Base-by-base conservation (phyloP, 176 grass and related monocot genomes). In the Poa annua region DNA sequence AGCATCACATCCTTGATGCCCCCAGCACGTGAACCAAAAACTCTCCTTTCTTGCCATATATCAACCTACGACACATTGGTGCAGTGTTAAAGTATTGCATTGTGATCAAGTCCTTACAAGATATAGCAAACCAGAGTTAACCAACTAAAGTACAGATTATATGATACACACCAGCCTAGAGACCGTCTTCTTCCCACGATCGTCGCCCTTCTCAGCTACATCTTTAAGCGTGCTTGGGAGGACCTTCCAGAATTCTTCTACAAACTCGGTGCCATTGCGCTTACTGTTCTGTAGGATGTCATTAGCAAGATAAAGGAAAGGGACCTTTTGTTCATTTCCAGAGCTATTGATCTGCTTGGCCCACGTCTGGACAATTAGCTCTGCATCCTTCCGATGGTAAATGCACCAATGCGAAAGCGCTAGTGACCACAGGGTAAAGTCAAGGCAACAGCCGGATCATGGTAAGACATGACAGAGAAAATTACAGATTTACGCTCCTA, bases 11-110 rank as follows among this genome's bases (percentile, higher is more conserved):
- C 97, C 74, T 89, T 99, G 79, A 99, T 83, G 74, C 89, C 83
- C 42, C 80, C 84, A 25, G 93, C 87, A 88, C 77, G 87, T 76
- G 93, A 99, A 49, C 97, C 97, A 85, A 99, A 99, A 80, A 99
- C 97, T 89, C 91, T 92, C 75, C 97, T 99, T 90, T 99, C 93
- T 88, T 99, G 93, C 97, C 97, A 99, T 78, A 99, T 99, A 67
- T 90, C 80, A 45, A 99, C 93, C 97, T 99, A 88, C 20, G 87
- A 72, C 10, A 80, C 34, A 86, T 44, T 51, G 22, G 33, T 35
- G 24, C 19, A 11, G 77, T 80, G 21, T 74, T 47, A 53, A 82
- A 52, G 59, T 44, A 59, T 36, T 67, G 7, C 61, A 75, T 41
- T 59, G 29, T 19, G 2, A 61, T 79, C 17, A 68, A 25, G 32